Base-by-base conservation (phyloP, 495 filamentous ascomycete species). In the Sphaerosporella brunnea region DNA sequence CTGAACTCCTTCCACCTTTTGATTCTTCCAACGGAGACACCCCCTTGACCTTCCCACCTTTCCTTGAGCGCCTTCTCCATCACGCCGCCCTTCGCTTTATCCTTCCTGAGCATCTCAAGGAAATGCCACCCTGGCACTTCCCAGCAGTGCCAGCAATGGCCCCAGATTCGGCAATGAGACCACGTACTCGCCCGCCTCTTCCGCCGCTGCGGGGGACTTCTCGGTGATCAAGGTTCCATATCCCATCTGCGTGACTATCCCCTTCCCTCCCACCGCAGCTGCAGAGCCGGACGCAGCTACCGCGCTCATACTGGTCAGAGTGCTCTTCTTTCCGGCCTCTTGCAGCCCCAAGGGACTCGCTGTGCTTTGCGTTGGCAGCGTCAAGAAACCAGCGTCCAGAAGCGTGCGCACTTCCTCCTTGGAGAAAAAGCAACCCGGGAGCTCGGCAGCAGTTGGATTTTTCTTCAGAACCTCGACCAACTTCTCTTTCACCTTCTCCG, bases 101-200 rank as follows among this genome's bases (percentile, higher is more conserved):
- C 40, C 23, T 43, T 43, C 40, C 23, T 43, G 5, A 43, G 7
- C 40, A 43, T 43, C 15, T 43, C 40, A 11, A 43, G n/a, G 4
- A 11, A 43, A 43, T 4, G 9, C 15, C 23, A 7, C 9, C 40
- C 40, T 26, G 4, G 9, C 40, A 13, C 8, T 4, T 8, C 10
- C 23, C 40, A 23, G 19, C 40, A 43, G 16, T 8, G 23, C 18
- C 4, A 43, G 23, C 16, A 43, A 25, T 8, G 40, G 18, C 23
- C 40, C 16, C 23, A 23, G 23, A 8, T 11, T 43, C 40, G 40
- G 36, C 18, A 38, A 11, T 16, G 36, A 38, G 18, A 38, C 18
- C 8, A 38, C 36, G 18, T 38, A 38, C 15, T 38, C 36, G 5
- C 5, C 10, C 18, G 10, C 5, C 36, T n/a, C 10, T 16, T 9